These are phyloP conservation scores for Apiospora aurea DNA, from an alignment of 2,329 filamentous ascomycete genomes.

Conservation along the genomic window DNA sequence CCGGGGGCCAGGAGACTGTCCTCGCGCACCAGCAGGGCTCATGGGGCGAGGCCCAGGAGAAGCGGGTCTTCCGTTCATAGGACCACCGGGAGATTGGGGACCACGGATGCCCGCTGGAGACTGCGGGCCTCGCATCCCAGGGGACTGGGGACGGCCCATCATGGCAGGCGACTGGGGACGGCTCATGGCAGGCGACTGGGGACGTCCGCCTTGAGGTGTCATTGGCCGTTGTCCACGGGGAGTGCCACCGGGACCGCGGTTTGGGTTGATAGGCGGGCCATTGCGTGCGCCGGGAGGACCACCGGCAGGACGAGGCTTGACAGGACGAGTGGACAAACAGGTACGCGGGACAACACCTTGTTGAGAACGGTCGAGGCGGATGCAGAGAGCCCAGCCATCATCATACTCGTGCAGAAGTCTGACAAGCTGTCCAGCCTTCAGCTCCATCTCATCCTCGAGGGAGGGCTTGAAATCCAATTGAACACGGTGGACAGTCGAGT, in stretches of 20 bases:
- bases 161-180: constrained; percentile 41
- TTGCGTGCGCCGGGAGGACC: constrained; percentile 52
- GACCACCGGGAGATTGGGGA: not conserved
- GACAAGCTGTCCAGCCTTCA: constrained; percentile 83
- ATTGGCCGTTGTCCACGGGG: constrained; percentile 47
- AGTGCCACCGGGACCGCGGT: constrained; percentile 39
- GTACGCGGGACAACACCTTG: constrained; percentile 95
- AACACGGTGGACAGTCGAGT: constrained; percentile 82
- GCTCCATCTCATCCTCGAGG: constrained; percentile 88
- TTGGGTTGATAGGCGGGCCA: constrained; percentile 61
- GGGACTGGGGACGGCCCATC: constrained; percentile 35
- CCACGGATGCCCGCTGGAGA: constrained; percentile 39
- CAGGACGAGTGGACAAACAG: constrained; percentile 88
- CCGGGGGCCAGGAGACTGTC: constrained; percentile 54
- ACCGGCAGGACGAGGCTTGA: constrained; percentile 77
- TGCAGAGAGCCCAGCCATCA: constrained; percentile 96
- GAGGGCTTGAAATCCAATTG: constrained; percentile 94
- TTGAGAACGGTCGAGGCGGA: constrained; percentile 85
- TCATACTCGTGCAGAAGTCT: constrained; percentile 95
- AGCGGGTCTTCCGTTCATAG: constrained; percentile 29
- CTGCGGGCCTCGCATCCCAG: constrained; percentile 34
- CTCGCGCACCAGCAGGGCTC: constrained; percentile 44
- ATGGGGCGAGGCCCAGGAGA: constrained; percentile 38
- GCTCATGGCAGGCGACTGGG: constrained; percentile 22
- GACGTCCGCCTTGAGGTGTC: constrained; percentile 47